Evolutionary conservation across 495 filamentous ascomycete genomes (phyloP), one percentile per base, ranked within the genome.

Genomic region (Alectoria sarmentosa): DNA sequence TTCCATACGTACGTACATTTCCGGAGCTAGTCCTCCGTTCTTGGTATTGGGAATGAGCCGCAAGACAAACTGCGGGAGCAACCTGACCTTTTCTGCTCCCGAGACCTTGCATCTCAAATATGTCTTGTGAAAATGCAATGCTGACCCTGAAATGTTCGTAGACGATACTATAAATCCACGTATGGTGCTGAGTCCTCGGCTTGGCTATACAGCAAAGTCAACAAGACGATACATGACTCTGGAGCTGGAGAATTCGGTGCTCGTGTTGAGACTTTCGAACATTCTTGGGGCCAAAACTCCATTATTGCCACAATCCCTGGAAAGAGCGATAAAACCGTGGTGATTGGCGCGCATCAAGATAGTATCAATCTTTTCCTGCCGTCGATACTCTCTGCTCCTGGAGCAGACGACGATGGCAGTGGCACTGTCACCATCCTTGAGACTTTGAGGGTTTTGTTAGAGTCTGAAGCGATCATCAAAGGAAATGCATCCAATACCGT

Each of bases 301-400:
- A 84, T 98, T 70, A 96, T 99, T 73, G 93, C 92, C 19, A 92
- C 88, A 15, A 90, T 99, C 64, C 94, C 94, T 0, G 95, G 95
- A 57, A 82, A 88, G 76, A 87, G 82, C 37, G 86, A 96, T 64
- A 88, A 88, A 72, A 98, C 94, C 7, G 80, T 98, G 60, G 84
- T 90, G 11, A 80, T 90, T 62, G 86, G 88, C 52, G 84, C 88
- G 2, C 88, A 91, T 68, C 88, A 90, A 72, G 88, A 91, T 70
- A 93, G 89, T 67, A 94, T 96, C 76, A 96, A 96, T 73, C 80
- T 96, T 26, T 94, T 90, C 78, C 76, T 96, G 11, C 95, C 93
- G 0, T 90, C 88, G 1, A 76, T 96, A 48, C 82, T 97, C 56
- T 83, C 89, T 21, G 82, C 91, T 36, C 86, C 88, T 0, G 88